phyloP scores from a whole-genome alignment of 257 asterid species.

The Petunia axillaris region DNA sequence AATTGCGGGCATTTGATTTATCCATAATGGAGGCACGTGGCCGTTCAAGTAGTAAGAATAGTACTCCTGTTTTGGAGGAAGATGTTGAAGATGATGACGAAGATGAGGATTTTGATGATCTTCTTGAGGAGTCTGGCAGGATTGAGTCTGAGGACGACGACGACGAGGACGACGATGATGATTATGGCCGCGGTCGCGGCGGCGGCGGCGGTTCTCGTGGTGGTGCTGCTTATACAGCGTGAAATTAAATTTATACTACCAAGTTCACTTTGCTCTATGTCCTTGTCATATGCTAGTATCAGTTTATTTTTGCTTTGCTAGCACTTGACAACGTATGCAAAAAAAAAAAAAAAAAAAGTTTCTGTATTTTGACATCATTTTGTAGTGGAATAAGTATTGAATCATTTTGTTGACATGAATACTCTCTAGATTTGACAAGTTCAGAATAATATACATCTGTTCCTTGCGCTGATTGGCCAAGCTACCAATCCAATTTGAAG shows the following conservation, averaged over 20 bases:
- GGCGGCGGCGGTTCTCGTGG: conserved; percentile 9
- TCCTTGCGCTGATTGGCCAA: not conserved
- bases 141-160: not conserved
- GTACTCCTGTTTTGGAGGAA: not conserved
- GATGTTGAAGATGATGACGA: not conserved
- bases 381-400: not conserved
- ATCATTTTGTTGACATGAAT: not conserved
- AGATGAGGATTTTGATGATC: not conserved
- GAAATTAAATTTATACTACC: not conserved
- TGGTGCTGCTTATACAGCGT: not conserved
- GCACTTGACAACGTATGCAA: too few species aligned
- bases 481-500: not conserved
- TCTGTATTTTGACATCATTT: not conserved
- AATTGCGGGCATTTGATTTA: not conserved
- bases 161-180: not conserved
- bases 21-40: conserved; percentile 19
- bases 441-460: not conserved
- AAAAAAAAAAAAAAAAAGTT: too few species aligned
- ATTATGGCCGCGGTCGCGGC: not conserved
- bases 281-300: not conserved
- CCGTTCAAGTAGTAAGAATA: conserved; percentile 2
- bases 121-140: not conserved
- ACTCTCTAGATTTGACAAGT: too few species aligned
- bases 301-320: not conserved
- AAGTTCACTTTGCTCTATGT: not conserved